Conservation (phyloP, 768 basidiomycete genomes). For the Lentinula aciculospora region DNA sequence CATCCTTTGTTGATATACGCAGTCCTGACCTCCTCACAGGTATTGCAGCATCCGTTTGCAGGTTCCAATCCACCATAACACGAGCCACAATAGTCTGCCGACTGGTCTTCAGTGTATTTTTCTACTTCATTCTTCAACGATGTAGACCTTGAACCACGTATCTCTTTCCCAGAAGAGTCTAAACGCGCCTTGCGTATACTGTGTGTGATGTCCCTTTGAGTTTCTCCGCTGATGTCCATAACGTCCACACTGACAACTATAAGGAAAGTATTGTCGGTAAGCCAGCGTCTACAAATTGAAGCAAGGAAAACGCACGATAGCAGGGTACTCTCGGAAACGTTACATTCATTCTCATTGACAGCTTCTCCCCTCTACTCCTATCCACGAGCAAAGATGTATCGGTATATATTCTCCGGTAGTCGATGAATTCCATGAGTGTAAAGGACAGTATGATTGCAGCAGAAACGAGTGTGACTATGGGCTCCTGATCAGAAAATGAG, state of each 20-base stretch:
- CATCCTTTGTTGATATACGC: slow-evolving; percentile 90
- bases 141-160: slow-evolving; percentile 47
- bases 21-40: slow-evolving; percentile 90
- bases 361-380: slow-evolving; percentile 89
- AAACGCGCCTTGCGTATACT: slow-evolving; percentile 86
- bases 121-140: slow-evolving; percentile 88
- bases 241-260: slow-evolving; percentile 92
- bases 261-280: not conserved
- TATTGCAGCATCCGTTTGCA: slow-evolving; percentile 84
- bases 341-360: slow-evolving; percentile 86
- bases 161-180: slow-evolving; percentile 46
- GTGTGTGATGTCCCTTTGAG: slow-evolving; percentile 86
- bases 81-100: slow-evolving; percentile 80
- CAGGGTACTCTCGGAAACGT: slow-evolving; percentile 97
- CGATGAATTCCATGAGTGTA: slow-evolving; percentile 90
- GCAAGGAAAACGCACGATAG: slow-evolving; percentile 63
- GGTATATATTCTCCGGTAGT: slow-evolving; percentile 81
- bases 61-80: slow-evolving; percentile 88
- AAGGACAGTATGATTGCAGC: slow-evolving; percentile 90
- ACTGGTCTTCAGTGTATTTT: slow-evolving; percentile 57
- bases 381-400: slow-evolving; percentile 95
- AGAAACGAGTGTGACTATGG: slow-evolving; percentile 83
- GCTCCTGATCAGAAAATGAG: not conserved
- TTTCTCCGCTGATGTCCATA: slow-evolving; percentile 97
- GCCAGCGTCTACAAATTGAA: not conserved